Base-by-base conservation (phyloP, 495 filamentous ascomycete genomes). In the Gamarada debralockiae region DNA sequence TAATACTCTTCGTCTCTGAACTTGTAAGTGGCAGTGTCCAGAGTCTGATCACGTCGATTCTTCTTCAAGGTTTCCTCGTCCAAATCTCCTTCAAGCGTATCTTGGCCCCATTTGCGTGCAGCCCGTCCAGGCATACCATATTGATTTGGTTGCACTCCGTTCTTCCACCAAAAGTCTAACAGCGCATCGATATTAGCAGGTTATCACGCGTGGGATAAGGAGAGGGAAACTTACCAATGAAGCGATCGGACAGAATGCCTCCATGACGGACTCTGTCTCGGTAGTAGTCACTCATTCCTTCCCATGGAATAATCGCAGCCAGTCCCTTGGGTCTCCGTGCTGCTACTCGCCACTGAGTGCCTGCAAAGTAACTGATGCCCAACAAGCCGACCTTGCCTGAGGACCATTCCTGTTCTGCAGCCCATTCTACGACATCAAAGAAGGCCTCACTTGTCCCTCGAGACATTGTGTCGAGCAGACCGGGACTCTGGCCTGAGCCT, bases 1-100 rank as follows among this genome's bases (percentile, higher is more conserved):
- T 87, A 85, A 61, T 85, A 85, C 4, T 71, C 59, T 2, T 85
- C 75, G 52, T 86, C 80, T 0, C 77, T 72, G 64, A 77, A 87
- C 20, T 62, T 52, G 50, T 83, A 70, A 10, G 58, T 59, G 2
- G 63, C 67, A 61, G 83, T 85, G 53, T 86, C 82, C 9, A 72
- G 62, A 1, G 68, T 83, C 59, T 86, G 84, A 54, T 85, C 83
- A 45, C 71, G 65, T 3, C 80, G 73, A 53, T 84, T 71, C 1
- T 48, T 52, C 4, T 63, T 70, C 8, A 79, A 63, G 21, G 75
- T 76, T n/a, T 81, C 78, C 14, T 75, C 73, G 0, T 66, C 50
- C 0, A 86, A 61, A 53, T 74, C 68, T n/a, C 73, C 77, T 51
- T 76, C 83, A 48, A 85, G 72, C 0, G 82, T 86, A 61, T 86